Percentiles rank a stretch among this genome's conserved stretches.
Evolutionary conservation across 305 asterid genomes (phyloP).

Genomic region (Withania somnifera): DNA sequence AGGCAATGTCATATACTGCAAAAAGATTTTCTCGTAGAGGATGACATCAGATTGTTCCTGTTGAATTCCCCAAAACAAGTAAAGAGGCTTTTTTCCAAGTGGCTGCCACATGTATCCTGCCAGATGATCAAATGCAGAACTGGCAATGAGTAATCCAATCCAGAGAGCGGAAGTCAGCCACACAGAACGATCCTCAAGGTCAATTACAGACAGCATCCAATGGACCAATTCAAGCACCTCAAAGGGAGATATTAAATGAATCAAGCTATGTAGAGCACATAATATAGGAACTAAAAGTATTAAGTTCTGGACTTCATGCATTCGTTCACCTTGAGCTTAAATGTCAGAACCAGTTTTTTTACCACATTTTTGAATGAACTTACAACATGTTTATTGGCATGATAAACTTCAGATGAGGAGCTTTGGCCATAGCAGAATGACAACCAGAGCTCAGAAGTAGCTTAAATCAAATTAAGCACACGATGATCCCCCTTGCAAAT

Average conservation of each 20-base stretch:
- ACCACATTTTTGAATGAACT: constrained; percentile 39
- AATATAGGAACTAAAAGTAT: constrained; percentile 44
- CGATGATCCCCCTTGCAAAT: constrained; percentile 49
- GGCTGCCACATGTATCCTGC: constrained; percentile 29
- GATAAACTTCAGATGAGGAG: constrained; percentile 22
- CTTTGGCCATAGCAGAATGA: constrained; percentile 21
- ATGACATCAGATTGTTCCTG: constrained; percentile 30
- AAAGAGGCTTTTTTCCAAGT: constrained; percentile 10
- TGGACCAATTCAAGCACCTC: constrained; percentile 66
- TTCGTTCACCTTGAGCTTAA: constrained; percentile 50
- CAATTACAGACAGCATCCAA: constrained; percentile 61
- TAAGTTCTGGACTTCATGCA: constrained; percentile 41
- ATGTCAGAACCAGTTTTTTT: constrained; percentile 39
- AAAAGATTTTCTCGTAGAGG: constrained; percentile 40
- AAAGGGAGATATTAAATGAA: constrained; percentile 54
- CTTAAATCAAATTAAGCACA: constrained; percentile 46
- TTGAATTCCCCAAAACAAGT: constrained; percentile 22
- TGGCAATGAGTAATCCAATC: constrained; percentile 54
- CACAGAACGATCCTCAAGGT: constrained; percentile 19
- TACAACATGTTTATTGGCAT: constrained; percentile 28
- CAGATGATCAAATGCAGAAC: constrained; percentile 51
- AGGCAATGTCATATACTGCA: constrained; percentile 42
- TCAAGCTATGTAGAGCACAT: constrained; percentile 48
- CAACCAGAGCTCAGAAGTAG: constrained; percentile 40
- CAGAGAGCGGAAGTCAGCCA: constrained; percentile 31